Evolutionary conservation across 192 early-diverging fungal genomes (phyloP), one percentile per base, ranked within the genome.

Genomic region (Backusella tuberculispora): DNA sequence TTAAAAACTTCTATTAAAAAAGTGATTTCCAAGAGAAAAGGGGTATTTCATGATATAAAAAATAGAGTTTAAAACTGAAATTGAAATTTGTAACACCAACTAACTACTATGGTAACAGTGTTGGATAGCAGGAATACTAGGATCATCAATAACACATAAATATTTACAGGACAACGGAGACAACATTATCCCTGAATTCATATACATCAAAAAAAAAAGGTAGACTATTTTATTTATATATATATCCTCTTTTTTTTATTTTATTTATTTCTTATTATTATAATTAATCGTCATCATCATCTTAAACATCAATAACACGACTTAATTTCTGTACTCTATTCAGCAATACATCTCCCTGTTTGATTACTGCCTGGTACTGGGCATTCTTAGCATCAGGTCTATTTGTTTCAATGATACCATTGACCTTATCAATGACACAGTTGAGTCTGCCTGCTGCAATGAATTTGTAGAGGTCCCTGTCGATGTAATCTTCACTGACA

Each of bases 381-480:
- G 95, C 95, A 76, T 99, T 99, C 90, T 99, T 99, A 15, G 93
- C 90, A 71, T 99, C 98, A 4, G 97, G 96, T 71, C 98, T 89
- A 87, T 99, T 99, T 21, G 96, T 99, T 76, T 96, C 95, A 19
- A 99, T 95, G 45, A 98, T 92, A 9, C 98, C 98, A 73, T 91
- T 93, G 12, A 99, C 98, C 83, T 99, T 99, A 85, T 99, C 98
- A 83, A 99, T 98, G 13, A 98, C 96, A 73, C 95, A 97, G 85
- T 99, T 97, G 47, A 99, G 85, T 42, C 98, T 93, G 13, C 97
- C 96, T 13, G 95, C 93, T 19, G 97, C 94, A 81, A 99, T 96
- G 81, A 97, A 98, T 70, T 92, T 92, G 63, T 94, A 92, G 69
- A 99, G 83, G 80, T 99, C 98, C 91, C 81, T 82, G 86, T 99